Conservation (phyloP, 768 basidiomycete species). For the Dictyophora rubrovolvata region DNA sequence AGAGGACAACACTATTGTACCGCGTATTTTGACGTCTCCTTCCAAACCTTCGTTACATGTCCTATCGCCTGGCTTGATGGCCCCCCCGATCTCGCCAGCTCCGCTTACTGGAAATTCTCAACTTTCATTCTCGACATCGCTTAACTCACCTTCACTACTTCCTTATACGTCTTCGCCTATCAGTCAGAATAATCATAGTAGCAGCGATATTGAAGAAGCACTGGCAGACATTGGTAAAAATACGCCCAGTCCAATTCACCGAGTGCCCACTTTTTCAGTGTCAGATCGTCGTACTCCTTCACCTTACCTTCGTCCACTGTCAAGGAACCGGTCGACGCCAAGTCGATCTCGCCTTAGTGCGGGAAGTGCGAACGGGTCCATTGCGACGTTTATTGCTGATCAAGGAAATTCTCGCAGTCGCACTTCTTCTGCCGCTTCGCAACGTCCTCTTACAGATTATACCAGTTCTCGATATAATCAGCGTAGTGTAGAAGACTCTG, state of each 20-base stretch:
- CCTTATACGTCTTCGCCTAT: neutral
- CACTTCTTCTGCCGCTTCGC: neutral
- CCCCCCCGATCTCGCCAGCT: slow-evolving; percentile 1
- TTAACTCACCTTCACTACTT: slow-evolving; percentile 1
- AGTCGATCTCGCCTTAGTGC: slow-evolving; percentile 31
- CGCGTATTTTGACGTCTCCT: neutral
- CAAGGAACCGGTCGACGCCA: slow-evolving; percentile 67
- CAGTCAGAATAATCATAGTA: neutral
- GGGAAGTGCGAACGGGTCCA: slow-evolving; percentile 3
- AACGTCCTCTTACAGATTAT: slow-evolving; percentile 8
- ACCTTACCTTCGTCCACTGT: slow-evolving; percentile 34
- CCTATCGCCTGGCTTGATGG: neutral
- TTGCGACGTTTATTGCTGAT: slow-evolving; percentile 6
- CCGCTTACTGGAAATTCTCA: neutral
- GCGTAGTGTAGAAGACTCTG: slow-evolving; percentile 29
- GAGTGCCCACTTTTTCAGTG: slow-evolving; percentile 42
- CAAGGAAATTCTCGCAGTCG: slow-evolving; percentile 1
- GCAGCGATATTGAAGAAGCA: neutral
- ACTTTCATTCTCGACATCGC: neutral
- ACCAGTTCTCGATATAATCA: neutral
- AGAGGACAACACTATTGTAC: slow-evolving; percentile 5
- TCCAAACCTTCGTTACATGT: neutral
- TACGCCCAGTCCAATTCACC: slow-evolving; percentile 41
- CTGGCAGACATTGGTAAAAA: slow-evolving; percentile 64
- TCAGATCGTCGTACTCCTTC: slow-evolving; percentile 17